These are phyloP conservation scores for Cupressus sempervirens DNA, from an alignment of 75 land plant species.

Conservation along the genomic window DNA sequence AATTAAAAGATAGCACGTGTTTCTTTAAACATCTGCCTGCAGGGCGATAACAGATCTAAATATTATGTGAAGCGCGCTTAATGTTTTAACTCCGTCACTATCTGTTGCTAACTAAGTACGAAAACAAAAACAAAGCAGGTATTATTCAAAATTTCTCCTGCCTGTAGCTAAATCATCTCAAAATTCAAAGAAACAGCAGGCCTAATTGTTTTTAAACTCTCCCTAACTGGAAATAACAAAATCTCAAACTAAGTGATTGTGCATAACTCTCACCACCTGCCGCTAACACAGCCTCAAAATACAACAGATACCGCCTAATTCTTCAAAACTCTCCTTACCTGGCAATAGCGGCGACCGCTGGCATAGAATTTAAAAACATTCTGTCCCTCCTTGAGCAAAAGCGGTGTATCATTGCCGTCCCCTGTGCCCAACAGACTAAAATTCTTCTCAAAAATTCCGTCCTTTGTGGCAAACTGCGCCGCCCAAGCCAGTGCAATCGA, in stretches of 20 bases:
- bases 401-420: slow-evolving; percentile 75
- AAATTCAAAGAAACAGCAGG: neutral
- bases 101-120: no score
- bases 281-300: slow-evolving; percentile 28
- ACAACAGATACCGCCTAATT: neutral
- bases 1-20: no score
- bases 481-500: slow-evolving; percentile 84
- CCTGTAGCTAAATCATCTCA: no score
- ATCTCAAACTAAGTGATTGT: neutral
- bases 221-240: slow-evolving; percentile 34
- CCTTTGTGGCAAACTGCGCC: slow-evolving; percentile 58
- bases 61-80: no score
- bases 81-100: no score
- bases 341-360: slow-evolving; percentile 75
- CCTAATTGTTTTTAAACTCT: neutral
- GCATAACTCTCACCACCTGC: neutral
- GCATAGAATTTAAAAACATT: slow-evolving; percentile 88
- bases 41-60: slow-evolving; percentile 28
- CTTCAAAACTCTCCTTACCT: neutral
- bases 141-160: no score
- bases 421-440: slow-evolving; percentile 84
- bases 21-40: no score
- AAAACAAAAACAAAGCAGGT: no score
- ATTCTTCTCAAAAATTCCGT: slow-evolving; percentile 76
- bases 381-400: slow-evolving; percentile 83